Conservation (phyloP, 768 basidiomycete genomes). For the Leccinum longicurvipes region DNA sequence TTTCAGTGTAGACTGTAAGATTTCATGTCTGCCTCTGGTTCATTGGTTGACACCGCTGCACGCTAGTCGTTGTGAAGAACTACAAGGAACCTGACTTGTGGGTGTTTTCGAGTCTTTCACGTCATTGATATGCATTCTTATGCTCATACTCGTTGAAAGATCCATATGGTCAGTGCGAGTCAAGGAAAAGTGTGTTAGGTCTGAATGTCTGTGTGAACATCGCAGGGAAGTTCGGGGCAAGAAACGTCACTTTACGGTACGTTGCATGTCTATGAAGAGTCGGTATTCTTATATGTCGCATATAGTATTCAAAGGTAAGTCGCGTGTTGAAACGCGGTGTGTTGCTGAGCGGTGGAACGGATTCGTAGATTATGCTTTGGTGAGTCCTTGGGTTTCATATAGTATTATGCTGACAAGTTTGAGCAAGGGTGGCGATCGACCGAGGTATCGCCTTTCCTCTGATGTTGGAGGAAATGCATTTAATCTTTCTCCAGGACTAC, state of each 20-base stretch:
- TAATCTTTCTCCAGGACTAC: constrained; percentile 50
- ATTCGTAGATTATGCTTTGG: constrained; percentile 82
- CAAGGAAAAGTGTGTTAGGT: constrained; percentile 22
- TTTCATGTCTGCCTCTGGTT: not conserved
- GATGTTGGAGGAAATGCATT: not conserved
- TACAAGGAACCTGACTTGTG: constrained; percentile 78
- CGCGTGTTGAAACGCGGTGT: not conserved
- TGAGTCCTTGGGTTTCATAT: constrained; percentile 30
- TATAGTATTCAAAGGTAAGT: constrained; percentile 75
- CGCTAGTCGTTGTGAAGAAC: constrained; percentile 67
- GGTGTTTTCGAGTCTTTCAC: constrained; percentile 23
- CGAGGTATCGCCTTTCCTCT: constrained; percentile 51
- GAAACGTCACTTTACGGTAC: constrained; percentile 79
- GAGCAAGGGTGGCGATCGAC: constrained; percentile 85
- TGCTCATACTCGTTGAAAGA: constrained; percentile 32
- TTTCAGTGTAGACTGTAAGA: constrained; percentile 68
- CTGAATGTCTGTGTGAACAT: constrained; percentile 22
- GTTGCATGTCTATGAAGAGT: constrained; percentile 20
- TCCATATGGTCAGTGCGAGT: constrained; percentile 71
- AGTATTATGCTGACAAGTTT: not conserved
- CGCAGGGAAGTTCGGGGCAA: constrained; percentile 86
- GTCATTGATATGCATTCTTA: constrained; percentile 7
- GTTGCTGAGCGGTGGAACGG: constrained; percentile 5
- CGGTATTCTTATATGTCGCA: constrained; percentile 1
- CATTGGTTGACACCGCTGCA: not conserved